Conservation (phyloP, 257 asterid genomes). For the Petunia axillaris region DNA sequence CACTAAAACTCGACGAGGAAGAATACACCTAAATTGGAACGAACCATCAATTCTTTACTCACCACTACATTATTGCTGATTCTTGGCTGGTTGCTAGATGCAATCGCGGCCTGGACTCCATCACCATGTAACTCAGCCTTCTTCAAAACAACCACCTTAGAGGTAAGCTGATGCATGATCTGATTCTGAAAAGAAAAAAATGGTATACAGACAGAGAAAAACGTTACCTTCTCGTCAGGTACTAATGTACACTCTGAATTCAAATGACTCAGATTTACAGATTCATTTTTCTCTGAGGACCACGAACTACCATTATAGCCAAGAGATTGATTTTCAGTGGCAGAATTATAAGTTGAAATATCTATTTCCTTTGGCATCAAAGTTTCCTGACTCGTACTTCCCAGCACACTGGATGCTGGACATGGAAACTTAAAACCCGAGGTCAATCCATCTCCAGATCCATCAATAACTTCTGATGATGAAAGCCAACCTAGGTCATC, state of each 20-base stretch:
- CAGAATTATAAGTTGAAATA: slow-evolving; percentile 43
- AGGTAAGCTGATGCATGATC: slow-evolving; percentile 23
- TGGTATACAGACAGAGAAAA: neutral
- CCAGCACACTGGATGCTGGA: slow-evolving; percentile 47
- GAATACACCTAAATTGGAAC: slow-evolving; percentile 12
- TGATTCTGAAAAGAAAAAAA: slow-evolving; percentile 8
- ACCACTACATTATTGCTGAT: slow-evolving; percentile 45
- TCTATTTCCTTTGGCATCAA: slow-evolving; percentile 37
- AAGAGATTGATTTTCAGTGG: slow-evolving; percentile 37
- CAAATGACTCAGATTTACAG: slow-evolving; percentile 38
- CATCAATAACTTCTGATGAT: slow-evolving; percentile 62
- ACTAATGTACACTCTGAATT: slow-evolving; percentile 41
- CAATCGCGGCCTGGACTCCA: slow-evolving; percentile 34
- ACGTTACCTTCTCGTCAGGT: slow-evolving; percentile 49
- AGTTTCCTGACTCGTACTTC: slow-evolving; percentile 40
- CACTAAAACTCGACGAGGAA: slow-evolving; percentile 18
- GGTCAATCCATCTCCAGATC: slow-evolving; percentile 44
- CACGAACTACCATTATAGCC: slow-evolving; percentile 46
- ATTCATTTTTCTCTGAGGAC: slow-evolving; percentile 45
- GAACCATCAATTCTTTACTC: slow-evolving; percentile 19
- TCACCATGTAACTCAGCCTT: slow-evolving; percentile 30
- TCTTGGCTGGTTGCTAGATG: slow-evolving; percentile 32
- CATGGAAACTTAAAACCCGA: slow-evolving; percentile 54
- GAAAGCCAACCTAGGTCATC: slow-evolving; percentile 75
- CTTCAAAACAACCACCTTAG: slow-evolving; percentile 27